Evolutionary conservation across 306 rosid genomes (phyloP).

Genomic region (Pachyrhizus erosus): DNA sequence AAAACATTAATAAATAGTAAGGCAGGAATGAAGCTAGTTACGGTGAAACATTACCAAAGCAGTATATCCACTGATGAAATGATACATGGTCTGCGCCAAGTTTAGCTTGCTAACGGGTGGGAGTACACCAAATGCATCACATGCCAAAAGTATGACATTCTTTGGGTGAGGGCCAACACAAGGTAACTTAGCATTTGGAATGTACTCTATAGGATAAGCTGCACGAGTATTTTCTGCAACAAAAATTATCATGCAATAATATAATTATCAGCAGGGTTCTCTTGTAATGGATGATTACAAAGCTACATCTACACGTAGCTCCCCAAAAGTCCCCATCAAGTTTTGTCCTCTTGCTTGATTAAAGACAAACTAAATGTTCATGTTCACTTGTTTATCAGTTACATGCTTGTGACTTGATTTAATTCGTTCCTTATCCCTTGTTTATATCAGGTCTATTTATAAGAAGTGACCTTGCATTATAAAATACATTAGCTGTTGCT

Average conservation of each 20-base stretch:
- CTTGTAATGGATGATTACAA: background rate
- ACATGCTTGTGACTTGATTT: constrained; percentile 9
- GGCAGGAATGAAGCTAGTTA: background rate
- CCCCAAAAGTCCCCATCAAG: constrained; percentile 13
- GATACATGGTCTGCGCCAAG: constrained; percentile 95
- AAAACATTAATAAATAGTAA: background rate
- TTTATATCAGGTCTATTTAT: background rate
- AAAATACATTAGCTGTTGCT: constrained; percentile 26
- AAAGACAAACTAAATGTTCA: constrained; percentile 15
- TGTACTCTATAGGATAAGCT: constrained; percentile 89
- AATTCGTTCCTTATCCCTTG: constrained; percentile 30
- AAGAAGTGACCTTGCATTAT: background rate
- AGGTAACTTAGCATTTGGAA: constrained; percentile 92
- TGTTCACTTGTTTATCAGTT: constrained; percentile 28
- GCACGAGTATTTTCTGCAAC: constrained; percentile 88
- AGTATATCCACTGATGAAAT: constrained; percentile 94
- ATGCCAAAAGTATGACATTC: constrained; percentile 88
- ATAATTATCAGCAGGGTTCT: background rate
- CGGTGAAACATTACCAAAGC: constrained; percentile 70
- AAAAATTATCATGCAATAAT: background rate
- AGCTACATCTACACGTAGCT: background rate
- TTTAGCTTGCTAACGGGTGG: constrained; percentile 90
- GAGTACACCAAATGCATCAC: constrained; percentile 95
- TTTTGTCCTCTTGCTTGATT: constrained; percentile 6
- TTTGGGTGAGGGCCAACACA: constrained; percentile 92